Evolutionary conservation across 345 rosid genomes (phyloP), one percentile per base, ranked within the genome.

Genomic region (Mallotus nudiflorus): DNA sequence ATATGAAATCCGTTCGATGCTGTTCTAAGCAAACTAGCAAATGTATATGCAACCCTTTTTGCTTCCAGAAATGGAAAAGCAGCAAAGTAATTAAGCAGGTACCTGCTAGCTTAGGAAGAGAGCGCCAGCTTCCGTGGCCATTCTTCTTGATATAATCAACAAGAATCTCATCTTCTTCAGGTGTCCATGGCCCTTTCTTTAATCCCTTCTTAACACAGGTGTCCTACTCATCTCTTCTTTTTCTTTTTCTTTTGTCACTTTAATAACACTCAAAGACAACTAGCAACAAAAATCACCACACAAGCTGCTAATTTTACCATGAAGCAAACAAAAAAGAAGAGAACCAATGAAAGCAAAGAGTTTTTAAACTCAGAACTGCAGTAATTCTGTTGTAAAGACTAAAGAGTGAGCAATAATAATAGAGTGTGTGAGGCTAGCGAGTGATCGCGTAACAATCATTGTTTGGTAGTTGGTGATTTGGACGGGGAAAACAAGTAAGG

Each of bases 51-150:
- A 27, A 62, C 33, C n/a, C n/a, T n/a, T 62, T 61, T 18, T 1
- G 25, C 13, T 70, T 29, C 46, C 48, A 51, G n/a, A 46, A 16
- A 29, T 7, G 27, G 8, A 5, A 1, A 53, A 1, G 9, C 19
- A 35, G 46, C 4, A 12, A 50, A 6, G 4, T 40, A 40, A 10
- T 6, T n/a, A 1, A n/a, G 8, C 13, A 37, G 15, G 24, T 37
- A 77, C 80, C 80, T 24, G 80, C 76, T 5, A 71, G 80, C 66
- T 77, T 67, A 22, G 80, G 80, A 25, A 77, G 76, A 67, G 80
- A 77, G 44, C 80, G 80, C 80, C 80, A 77, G 80, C 80, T 77
- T 24, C 76, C 80, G 72, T 77, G 80, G 20, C 80, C 80, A 72
- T 77, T 46, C 60, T 77, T 67, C 14, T 46, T 67, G 69, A 77